phyloP scores from a whole-genome alignment of 2,329 filamentous ascomycete species.

The Curvularia sp. region DNA sequence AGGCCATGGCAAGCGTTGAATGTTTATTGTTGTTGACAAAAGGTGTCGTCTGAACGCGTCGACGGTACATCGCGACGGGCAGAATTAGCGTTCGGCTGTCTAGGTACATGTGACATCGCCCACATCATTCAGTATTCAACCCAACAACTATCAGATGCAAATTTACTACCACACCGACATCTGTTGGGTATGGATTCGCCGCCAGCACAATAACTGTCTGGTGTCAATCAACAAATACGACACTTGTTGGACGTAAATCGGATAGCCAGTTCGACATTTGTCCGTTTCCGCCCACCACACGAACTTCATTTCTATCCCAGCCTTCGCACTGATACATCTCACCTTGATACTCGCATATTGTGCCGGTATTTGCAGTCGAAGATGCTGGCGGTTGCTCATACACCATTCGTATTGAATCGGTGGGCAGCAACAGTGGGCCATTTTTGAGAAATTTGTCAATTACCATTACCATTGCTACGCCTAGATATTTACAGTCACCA shows the following conservation, averaged over 20 bases:
- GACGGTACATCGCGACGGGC: slow-evolving; percentile 21
- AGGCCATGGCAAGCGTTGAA: slow-evolving; percentile 26
- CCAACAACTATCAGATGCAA: not conserved
- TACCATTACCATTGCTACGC: not conserved
- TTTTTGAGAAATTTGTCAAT: not conserved
- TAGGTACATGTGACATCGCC: slow-evolving; percentile 19
- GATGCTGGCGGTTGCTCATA: not conserved
- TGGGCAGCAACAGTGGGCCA: not conserved
- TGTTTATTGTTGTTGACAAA: slow-evolving; percentile 16
- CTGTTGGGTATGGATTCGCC: not conserved
- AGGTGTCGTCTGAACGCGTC: slow-evolving; percentile 16
- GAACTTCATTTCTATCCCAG: not conserved
- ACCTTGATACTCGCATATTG: not conserved
- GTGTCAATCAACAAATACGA: too few relatives aligned
- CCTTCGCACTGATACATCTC: not conserved
- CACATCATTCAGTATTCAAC: not conserved
- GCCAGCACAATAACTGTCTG: not conserved
- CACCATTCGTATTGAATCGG: not conserved
- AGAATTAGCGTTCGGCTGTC: slow-evolving; percentile 19
- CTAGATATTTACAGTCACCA: not conserved
- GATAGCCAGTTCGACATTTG: not conserved
- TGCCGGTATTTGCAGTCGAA: too few relatives aligned
- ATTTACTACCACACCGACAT: not conserved
- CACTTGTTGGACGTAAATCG: too few relatives aligned
- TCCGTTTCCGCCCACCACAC: not conserved